These are phyloP conservation scores for Paecilomyces sp. DNA, from an alignment of 2,329 filamentous ascomycete species.

Conservation along the genomic window DNA sequence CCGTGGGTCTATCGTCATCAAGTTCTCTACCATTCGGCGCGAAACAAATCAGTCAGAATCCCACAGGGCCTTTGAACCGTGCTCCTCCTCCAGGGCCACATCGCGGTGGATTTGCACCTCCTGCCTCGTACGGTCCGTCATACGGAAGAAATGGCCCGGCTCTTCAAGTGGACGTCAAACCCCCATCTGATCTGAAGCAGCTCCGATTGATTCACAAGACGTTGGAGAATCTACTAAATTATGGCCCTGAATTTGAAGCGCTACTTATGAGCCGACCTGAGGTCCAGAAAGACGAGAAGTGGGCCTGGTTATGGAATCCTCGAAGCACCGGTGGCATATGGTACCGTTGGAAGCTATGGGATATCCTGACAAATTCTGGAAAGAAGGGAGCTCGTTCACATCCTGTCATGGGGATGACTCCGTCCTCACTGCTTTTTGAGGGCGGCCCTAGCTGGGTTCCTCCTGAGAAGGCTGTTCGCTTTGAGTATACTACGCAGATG, in stretches of 20 bases:
- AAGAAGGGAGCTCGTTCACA: constrained; percentile 23
- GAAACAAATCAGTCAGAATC: constrained; percentile 51
- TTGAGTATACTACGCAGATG: constrained; percentile 70
- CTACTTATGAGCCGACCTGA: constrained; percentile 80
- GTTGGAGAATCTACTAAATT: constrained; percentile 68
- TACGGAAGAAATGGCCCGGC: constrained; percentile 45
- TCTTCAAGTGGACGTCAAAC: constrained; percentile 61
- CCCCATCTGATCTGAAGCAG: constrained; percentile 70
- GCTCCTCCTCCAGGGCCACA: constrained; percentile 43
- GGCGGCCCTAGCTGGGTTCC: constrained; percentile 69
- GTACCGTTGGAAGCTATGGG: constrained; percentile 90
- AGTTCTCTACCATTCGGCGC: constrained; percentile 70
- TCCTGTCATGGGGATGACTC: constrained; percentile 49
- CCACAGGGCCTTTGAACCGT: constrained; percentile 40
- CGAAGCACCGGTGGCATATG: constrained; percentile 73
- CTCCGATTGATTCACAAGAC: constrained; percentile 82
- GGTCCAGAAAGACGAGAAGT: constrained; percentile 80
- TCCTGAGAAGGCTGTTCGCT: constrained; percentile 65
- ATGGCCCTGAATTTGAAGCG: constrained; percentile 84
- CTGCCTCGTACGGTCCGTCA: constrained; percentile 56
- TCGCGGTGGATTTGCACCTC: constrained; percentile 66
- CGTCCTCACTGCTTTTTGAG: constrained; percentile 57
- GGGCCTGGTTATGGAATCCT: constrained; percentile 90
- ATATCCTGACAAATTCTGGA: constrained; percentile 64
- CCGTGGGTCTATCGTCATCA: constrained; percentile 39